These are phyloP conservation scores for Diddensiella caesifluorescens DNA, from an alignment of 805 yeast genomes.

Conservation along the genomic window DNA sequence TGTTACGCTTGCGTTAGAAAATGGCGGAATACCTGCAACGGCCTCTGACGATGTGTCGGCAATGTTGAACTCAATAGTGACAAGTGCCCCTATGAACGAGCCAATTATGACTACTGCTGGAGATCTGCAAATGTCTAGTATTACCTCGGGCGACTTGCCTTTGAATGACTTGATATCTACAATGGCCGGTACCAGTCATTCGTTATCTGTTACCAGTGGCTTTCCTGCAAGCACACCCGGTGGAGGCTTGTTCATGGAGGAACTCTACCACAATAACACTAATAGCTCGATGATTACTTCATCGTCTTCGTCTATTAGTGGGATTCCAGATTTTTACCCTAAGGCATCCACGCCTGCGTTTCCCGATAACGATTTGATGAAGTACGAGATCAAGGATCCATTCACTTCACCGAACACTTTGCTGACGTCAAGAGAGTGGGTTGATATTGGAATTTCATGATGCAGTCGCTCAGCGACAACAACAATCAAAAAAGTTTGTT, in stretches of 20 bases:
- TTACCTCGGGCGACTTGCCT: background rate
- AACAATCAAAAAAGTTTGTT: too few species aligned
- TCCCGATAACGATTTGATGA: background rate
- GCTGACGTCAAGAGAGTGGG: slow-evolving; percentile 6
- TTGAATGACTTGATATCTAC: background rate
- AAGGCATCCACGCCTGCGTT: background rate
- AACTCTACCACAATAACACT: too few species aligned
- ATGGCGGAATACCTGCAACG: slow-evolving; percentile 4
- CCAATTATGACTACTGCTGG: slow-evolving; percentile 3
- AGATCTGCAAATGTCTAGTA: background rate
- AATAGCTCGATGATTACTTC: background rate
- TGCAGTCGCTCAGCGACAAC: too few species aligned
- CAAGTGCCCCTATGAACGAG: slow-evolving; percentile 2
- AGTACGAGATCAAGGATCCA: slow-evolving; percentile 4
- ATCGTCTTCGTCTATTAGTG: too few species aligned
- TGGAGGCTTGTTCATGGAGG: too few species aligned
- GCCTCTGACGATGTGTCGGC: slow-evolving; percentile 1
- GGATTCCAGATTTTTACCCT: too few species aligned
- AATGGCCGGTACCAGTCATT: background rate
- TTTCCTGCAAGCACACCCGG: background rate
- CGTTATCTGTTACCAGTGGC: background rate
- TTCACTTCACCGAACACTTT: slow-evolving; percentile 1
- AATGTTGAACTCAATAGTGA: slow-evolving; percentile 1
- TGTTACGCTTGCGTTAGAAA: slow-evolving; percentile 5
- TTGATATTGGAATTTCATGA: slow-evolving; percentile 7